These are phyloP conservation scores for Auriscalpium orientale DNA, from an alignment of 768 basidiomycete species.

Conservation along the genomic window DNA sequence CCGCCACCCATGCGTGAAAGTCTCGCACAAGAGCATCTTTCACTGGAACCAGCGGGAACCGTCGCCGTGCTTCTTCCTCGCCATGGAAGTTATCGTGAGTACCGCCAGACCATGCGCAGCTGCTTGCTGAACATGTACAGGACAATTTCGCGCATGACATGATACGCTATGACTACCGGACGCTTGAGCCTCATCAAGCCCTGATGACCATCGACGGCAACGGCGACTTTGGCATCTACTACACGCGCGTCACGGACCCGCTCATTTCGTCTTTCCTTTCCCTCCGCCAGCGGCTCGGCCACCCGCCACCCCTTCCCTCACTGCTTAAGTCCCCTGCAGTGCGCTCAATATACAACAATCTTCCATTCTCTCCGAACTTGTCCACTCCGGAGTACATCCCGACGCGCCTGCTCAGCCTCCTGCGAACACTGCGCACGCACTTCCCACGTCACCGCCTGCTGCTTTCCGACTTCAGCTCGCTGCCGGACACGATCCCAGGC, in stretches of 20 bases:
- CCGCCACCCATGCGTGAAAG: constrained; percentile 57
- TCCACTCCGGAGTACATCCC: constrained; percentile 87
- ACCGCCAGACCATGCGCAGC: neutral
- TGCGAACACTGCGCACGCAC: constrained; percentile 70
- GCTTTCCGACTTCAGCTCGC: constrained; percentile 83
- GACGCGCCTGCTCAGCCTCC: constrained; percentile 78
- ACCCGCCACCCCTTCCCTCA: constrained; percentile 49
- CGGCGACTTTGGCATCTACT: constrained; percentile 81
- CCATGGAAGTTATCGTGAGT: constrained; percentile 91
- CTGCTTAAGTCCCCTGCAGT: constrained; percentile 49
- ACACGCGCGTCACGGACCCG: constrained; percentile 78
- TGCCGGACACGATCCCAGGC: constrained; percentile 82
- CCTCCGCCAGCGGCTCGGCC: constrained; percentile 52
- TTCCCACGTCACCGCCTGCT: constrained; percentile 94
- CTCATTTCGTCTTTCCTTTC: constrained; percentile 73
- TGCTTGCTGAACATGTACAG: constrained; percentile 26
- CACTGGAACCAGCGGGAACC: constrained; percentile 71
- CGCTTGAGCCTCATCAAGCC: constrained; percentile 78
- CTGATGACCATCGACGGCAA: constrained; percentile 68
- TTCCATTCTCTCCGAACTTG: constrained; percentile 90
- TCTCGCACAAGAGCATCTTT: constrained; percentile 77
- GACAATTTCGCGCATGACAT: constrained; percentile 98
- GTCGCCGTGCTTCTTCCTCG: constrained; percentile 87
- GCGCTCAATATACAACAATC: constrained; percentile 53
- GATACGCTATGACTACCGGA: constrained; percentile 79